Conservation (phyloP, 2,329 filamentous ascomycete species). For the Reticulascus tulasneorum region DNA sequence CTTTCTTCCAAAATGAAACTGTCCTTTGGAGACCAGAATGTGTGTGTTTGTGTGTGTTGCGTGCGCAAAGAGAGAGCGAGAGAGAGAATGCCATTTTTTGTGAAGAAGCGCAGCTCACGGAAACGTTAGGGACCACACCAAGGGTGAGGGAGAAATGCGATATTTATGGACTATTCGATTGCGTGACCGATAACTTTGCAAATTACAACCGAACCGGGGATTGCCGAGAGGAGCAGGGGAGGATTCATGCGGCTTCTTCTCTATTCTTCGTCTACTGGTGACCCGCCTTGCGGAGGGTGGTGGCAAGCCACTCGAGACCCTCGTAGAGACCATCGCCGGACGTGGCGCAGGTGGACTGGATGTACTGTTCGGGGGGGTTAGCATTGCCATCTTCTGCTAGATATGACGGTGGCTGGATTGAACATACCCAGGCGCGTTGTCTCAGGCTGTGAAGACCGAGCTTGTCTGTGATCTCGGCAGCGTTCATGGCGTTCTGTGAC, state of each 20-base stretch:
- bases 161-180: slow-evolving; percentile 51
- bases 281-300: slow-evolving; percentile 73
- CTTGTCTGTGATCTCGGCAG: slow-evolving; percentile 99
- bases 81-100: slow-evolving; percentile 21
- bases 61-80: no score
- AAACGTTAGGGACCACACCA: slow-evolving; percentile 15
- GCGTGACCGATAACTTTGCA: slow-evolving; percentile 50
- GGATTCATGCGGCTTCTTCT: slow-evolving; percentile 23
- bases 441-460: slow-evolving; percentile 98
- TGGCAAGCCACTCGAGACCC: slow-evolving; percentile 91
- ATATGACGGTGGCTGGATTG: background rate
- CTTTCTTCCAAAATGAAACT: slow-evolving; percentile 27
- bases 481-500: slow-evolving; percentile 93
- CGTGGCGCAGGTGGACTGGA: slow-evolving; percentile 98
- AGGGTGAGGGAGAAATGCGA: slow-evolving; percentile 15
- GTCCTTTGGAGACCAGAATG: slow-evolving; percentile 19
- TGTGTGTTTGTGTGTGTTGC: slow-evolving; percentile 14
- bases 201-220: slow-evolving; percentile 56
- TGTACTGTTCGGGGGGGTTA: slow-evolving; percentile 62
- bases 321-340: slow-evolving; percentile 99
- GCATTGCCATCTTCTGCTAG: slow-evolving; percentile 6
- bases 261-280: slow-evolving; percentile 49
- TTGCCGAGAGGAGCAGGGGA: slow-evolving; percentile 34
- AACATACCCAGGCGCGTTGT: slow-evolving; percentile 95
- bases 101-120: slow-evolving; percentile 17